These are phyloP conservation scores for Ogataea corticis DNA, from an alignment of 805 yeast species.

Conservation along the genomic window DNA sequence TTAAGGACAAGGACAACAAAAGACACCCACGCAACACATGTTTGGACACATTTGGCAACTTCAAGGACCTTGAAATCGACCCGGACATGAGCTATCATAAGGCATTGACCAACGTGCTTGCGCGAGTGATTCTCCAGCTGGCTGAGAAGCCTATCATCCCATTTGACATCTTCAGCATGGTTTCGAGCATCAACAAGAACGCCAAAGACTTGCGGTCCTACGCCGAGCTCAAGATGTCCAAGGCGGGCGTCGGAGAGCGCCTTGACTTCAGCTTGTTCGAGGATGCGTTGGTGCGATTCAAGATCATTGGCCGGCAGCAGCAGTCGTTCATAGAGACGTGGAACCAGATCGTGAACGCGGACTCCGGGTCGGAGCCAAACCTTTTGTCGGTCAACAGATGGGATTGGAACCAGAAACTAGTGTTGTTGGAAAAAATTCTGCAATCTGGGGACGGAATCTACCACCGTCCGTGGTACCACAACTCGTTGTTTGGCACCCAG, in stretches of 20 bases:
- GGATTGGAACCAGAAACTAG: conserved; percentile 76
- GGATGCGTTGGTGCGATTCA: conserved; percentile 38
- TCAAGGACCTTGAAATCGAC: conserved; percentile 50
- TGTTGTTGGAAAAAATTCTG: conserved; percentile 54
- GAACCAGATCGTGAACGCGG: conserved; percentile 52
- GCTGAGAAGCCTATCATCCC: conserved; percentile 80
- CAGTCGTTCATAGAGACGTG: conserved; percentile 63
- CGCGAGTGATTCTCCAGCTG: conserved; percentile 55
- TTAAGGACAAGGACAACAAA: conserved; percentile 27
- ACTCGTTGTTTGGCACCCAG: conserved; percentile 70
- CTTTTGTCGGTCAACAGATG: conserved; percentile 69
- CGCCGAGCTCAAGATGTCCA: conserved; percentile 21
- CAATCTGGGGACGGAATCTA: conserved; percentile 45
- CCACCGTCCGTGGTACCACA: conserved; percentile 64
- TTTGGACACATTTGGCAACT: conserved; percentile 62
- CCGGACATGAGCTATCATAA: conserved; percentile 55
- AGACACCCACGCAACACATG: conserved; percentile 55
- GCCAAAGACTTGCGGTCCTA: conserved; percentile 48
- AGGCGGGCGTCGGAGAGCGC: conserved; percentile 6
- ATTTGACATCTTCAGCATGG: conserved; percentile 52
- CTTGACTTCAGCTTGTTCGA: conserved; percentile 32
- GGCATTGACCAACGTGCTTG: conserved; percentile 55
- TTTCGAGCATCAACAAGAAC: conserved; percentile 43
- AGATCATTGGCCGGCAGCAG: conserved; percentile 46
- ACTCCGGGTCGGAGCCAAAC: conserved; percentile 70